Evolutionary conservation across 2,329 filamentous ascomycete genomes (phyloP).

Genomic region (Pyrenophora graminea): DNA sequence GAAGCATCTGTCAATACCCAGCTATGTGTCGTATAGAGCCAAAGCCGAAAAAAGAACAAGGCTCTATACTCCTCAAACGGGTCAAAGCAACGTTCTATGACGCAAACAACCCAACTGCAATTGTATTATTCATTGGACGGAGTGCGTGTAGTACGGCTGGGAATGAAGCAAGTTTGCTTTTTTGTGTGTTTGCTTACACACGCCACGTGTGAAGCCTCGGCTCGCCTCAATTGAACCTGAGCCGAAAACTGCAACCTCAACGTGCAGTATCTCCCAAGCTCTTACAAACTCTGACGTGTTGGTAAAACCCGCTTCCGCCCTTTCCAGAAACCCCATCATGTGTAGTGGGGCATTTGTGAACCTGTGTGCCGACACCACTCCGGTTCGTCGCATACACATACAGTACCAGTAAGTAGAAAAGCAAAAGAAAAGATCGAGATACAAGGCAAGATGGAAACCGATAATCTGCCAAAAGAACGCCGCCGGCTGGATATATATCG

Average conservation of each 20-base stretch:
- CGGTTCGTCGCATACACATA: slow-evolving; percentile 14
- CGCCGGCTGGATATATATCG: slow-evolving; percentile 18
- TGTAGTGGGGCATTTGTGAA: slow-evolving; percentile 14
- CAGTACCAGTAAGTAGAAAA: slow-evolving; percentile 4
- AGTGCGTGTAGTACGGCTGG: neutral
- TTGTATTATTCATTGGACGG: no score
- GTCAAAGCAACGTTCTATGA: no score
- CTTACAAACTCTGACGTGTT: slow-evolving; percentile 1
- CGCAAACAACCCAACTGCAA: no score
- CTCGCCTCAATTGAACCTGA: neutral
- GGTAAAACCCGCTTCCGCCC: neutral
- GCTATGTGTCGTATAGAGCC: neutral
- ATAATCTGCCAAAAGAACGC: slow-evolving; percentile 10
- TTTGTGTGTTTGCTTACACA: slow-evolving; percentile 1
- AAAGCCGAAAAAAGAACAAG: neutral
- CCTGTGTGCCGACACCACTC: slow-evolving; percentile 5
- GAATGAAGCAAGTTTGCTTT: neutral
- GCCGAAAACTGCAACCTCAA: neutral
- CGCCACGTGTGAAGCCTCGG: neutral
- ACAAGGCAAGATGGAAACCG: slow-evolving; percentile 7
- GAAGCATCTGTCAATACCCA: neutral
- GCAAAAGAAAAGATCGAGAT: slow-evolving; percentile 7
- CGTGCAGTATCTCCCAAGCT: slow-evolving; percentile 1
- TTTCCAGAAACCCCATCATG: neutral
- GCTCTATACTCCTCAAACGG: neutral